These are phyloP conservation scores for Cruciata laevipes DNA, from an alignment of 257 asterid species.

Conservation along the genomic window DNA sequence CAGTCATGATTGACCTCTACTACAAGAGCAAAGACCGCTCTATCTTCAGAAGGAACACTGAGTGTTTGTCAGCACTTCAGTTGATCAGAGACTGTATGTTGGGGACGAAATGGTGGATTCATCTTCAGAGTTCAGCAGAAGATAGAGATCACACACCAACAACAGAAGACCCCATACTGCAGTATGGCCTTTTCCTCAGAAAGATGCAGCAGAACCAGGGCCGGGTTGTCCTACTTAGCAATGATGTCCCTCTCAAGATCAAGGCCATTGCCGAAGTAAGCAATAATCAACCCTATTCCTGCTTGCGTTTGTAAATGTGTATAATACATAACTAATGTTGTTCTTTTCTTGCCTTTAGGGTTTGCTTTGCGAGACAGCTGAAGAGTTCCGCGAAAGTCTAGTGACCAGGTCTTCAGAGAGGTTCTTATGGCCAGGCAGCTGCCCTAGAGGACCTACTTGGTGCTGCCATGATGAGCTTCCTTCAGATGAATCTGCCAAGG, in stretches of 20 bases:
- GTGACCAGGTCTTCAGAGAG: constrained; percentile 64
- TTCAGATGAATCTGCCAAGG: constrained; percentile 44
- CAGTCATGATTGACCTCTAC: constrained; percentile 79
- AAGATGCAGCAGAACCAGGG: constrained; percentile 34
- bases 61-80: constrained; percentile 60
- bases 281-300: constrained; percentile 14
- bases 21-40: constrained; percentile 55
- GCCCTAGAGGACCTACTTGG: constrained; percentile 77
- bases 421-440: constrained; percentile 53
- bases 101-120: constrained; percentile 65
- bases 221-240: constrained; percentile 69
- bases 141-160: constrained; percentile 74
- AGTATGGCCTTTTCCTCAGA: constrained; percentile 51
- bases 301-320: background rate
- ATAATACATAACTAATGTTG: background rate
- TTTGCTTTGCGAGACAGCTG: constrained; percentile 62
- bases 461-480: constrained; percentile 55
- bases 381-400: constrained; percentile 58
- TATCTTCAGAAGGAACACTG: constrained; percentile 51
- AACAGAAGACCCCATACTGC: constrained; percentile 78
- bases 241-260: constrained; percentile 67
- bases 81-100: constrained; percentile 77
- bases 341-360: constrained; percentile 42
- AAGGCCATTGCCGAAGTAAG: constrained; percentile 97
- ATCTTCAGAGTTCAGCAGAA: constrained; percentile 69